These are phyloP conservation scores for Ganoderma lucidum DNA, from an alignment of 1,284 basidiomycete genomes.

Conservation along the genomic window DNA sequence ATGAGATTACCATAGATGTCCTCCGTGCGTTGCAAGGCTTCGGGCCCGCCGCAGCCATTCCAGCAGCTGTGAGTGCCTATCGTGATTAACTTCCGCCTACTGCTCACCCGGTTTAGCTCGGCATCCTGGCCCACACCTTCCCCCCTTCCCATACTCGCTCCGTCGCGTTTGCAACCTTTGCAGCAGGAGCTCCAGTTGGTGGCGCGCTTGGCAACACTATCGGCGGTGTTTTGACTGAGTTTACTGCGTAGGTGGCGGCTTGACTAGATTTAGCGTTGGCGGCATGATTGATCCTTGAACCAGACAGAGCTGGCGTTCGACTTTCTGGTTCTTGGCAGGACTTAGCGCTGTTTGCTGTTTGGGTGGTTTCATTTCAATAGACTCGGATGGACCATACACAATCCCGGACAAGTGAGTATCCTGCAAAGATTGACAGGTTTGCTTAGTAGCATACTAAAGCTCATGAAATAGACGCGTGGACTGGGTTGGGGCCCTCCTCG, in stretches of 20 bases:
- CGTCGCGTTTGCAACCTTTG: conserved; percentile 79
- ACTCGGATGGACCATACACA: conserved; percentile 49
- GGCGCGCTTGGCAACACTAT: conserved; percentile 71
- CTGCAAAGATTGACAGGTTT: neutral
- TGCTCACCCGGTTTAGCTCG: conserved; percentile 47
- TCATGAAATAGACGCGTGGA: conserved; percentile 62
- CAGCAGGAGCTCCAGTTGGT: conserved; percentile 83
- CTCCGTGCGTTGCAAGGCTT: conserved; percentile 76
- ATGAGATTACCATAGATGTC: conserved; percentile 63
- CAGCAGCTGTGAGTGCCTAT: conserved; percentile 50
- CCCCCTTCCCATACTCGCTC: conserved; percentile 72
- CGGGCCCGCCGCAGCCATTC: conserved; percentile 73
- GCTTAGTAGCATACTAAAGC: no score
- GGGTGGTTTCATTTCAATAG: conserved; percentile 54
- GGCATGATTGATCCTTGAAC: neutral
- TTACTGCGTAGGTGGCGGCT: conserved; percentile 51
- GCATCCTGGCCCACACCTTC: conserved; percentile 81
- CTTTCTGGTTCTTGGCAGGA: conserved; percentile 63
- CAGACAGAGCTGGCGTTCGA: conserved; percentile 60
- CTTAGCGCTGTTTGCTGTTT: conserved; percentile 49
- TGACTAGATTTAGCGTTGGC: neutral
- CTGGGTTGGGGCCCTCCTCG: conserved; percentile 83
- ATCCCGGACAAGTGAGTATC: conserved; percentile 50
- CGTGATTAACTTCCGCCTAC: neutral
- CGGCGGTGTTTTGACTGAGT: conserved; percentile 78